These are phyloP conservation scores for Aspergillus carbonarius DNA, from an alignment of 2,329 filamentous ascomycete species.

Conservation along the genomic window DNA sequence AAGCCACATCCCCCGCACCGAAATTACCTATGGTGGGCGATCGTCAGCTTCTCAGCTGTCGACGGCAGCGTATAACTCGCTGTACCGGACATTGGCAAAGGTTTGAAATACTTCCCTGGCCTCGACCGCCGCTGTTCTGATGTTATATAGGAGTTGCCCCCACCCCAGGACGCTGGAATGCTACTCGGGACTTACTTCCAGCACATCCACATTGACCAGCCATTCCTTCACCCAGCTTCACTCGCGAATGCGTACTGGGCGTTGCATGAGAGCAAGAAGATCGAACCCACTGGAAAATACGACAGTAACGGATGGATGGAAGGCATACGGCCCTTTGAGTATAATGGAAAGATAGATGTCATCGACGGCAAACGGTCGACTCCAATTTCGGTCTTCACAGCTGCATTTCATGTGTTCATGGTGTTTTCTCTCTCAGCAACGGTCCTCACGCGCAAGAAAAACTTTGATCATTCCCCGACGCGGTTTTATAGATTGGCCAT, in stretches of 20 bases:
- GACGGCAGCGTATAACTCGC: slow-evolving; percentile 2
- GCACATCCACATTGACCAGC: slow-evolving; percentile 32
- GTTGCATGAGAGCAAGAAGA: slow-evolving; percentile 22
- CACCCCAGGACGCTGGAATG: slow-evolving; percentile 23
- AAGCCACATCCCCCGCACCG: neutral
- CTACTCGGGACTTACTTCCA: slow-evolving; percentile 28
- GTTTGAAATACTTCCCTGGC: neutral
- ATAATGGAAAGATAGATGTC: slow-evolving; percentile 25
- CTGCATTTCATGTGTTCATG: slow-evolving; percentile 37
- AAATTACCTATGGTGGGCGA: neutral
- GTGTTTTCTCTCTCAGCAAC: slow-evolving; percentile 38
- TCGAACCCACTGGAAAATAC: slow-evolving; percentile 12
- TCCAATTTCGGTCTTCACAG: slow-evolving; percentile 18
- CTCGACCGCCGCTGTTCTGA: neutral
- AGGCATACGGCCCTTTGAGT: slow-evolving; percentile 21
- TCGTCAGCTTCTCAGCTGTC: neutral
- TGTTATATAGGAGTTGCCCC: slow-evolving; percentile 22
- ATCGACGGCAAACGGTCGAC: slow-evolving; percentile 5
- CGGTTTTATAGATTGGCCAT: slow-evolving; percentile 36
- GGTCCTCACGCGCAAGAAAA: slow-evolving; percentile 33
- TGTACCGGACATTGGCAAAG: slow-evolving; percentile 12
- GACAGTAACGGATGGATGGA: slow-evolving; percentile 28
- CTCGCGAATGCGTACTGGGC: slow-evolving; percentile 27
- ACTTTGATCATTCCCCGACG: slow-evolving; percentile 36
- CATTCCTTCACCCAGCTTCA: slow-evolving; percentile 29